These are phyloP conservation scores for Tetrapisispora fleetii DNA, from an alignment of 805 yeast genomes.

Conservation along the genomic window DNA sequence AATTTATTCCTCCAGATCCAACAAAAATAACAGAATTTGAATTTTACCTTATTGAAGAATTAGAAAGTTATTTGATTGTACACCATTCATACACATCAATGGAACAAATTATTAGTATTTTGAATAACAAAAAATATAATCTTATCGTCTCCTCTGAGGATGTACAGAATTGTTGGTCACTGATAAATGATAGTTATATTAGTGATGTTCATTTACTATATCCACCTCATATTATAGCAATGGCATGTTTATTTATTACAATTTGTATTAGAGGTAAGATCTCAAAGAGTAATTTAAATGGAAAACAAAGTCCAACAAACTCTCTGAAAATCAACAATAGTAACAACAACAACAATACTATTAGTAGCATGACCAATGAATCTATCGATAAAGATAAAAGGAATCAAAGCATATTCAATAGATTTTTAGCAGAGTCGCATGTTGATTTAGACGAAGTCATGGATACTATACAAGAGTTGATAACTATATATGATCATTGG, in stretches of 20 bases:
- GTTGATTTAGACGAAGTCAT: slow-evolving; percentile 68
- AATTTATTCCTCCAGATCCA: slow-evolving; percentile 82
- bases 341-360: neutral
- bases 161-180: slow-evolving; percentile 78
- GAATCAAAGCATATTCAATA: slow-evolving; percentile 17
- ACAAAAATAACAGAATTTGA: slow-evolving; percentile 92
- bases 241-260: slow-evolving; percentile 72
- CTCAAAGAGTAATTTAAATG: neutral
- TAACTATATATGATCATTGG: slow-evolving; percentile 79
- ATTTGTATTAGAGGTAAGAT: slow-evolving; percentile 27
- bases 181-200: slow-evolving; percentile 79
- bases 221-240: slow-evolving; percentile 85
- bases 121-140: slow-evolving; percentile 27
- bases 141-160: slow-evolving; percentile 47
- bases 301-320: neutral
- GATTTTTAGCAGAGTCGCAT: slow-evolving; percentile 64
- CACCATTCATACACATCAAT: slow-evolving; percentile 69
- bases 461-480: slow-evolving; percentile 75
- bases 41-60: slow-evolving; percentile 83
- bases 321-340: neutral
- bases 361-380: neutral
- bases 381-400: neutral
- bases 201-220: slow-evolving; percentile 75
- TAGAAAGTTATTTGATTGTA: slow-evolving; percentile 59
- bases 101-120: slow-evolving; percentile 39